Percentiles rank a stretch among this genome's conserved stretches.
Evolutionary conservation across 2,329 filamentous ascomycete genomes (phyloP).

Genomic region (Scytalidium sp.): DNA sequence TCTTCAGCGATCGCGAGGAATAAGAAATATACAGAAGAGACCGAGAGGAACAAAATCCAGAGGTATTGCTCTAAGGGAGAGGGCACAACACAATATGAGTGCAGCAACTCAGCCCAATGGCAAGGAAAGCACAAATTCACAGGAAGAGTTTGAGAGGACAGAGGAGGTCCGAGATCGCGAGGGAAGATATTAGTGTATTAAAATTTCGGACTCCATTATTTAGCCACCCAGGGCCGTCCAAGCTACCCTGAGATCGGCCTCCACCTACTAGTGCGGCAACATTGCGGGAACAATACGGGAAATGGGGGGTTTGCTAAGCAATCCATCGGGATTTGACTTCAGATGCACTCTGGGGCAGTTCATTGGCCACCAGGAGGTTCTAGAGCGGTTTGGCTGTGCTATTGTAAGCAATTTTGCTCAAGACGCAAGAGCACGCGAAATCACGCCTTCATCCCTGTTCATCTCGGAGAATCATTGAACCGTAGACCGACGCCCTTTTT

Average conservation of each 20-base stretch:
- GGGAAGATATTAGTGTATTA: constrained; percentile 17
- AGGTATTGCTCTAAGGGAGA: background rate
- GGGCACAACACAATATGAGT: background rate
- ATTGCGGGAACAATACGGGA: background rate
- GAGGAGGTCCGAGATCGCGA: constrained; percentile 8
- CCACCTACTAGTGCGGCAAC: background rate
- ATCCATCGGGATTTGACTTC: constrained; percentile 2
- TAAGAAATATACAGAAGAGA: background rate
- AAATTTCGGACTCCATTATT: constrained; percentile 7
- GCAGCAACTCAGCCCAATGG: background rate
- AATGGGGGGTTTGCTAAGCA: background rate
- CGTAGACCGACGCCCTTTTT: background rate
- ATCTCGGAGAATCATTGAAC: background rate
- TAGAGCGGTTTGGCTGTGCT: background rate
- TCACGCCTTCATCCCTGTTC: constrained; percentile 14
- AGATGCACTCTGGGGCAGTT: background rate
- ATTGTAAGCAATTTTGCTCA: background rate
- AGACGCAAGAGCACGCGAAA: constrained; percentile 10
- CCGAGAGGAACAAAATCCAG: constrained; percentile 1
- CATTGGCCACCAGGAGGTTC: background rate
- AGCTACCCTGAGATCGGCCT: background rate
- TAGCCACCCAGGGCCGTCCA: too few species aligned
- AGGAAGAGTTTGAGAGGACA: constrained; percentile 1
- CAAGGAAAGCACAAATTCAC: background rate
- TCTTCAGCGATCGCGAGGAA: constrained; percentile 8